phyloP scores from a whole-genome alignment of 352 stramenopile genomes.

The Phytophthora niederhauseri region DNA sequence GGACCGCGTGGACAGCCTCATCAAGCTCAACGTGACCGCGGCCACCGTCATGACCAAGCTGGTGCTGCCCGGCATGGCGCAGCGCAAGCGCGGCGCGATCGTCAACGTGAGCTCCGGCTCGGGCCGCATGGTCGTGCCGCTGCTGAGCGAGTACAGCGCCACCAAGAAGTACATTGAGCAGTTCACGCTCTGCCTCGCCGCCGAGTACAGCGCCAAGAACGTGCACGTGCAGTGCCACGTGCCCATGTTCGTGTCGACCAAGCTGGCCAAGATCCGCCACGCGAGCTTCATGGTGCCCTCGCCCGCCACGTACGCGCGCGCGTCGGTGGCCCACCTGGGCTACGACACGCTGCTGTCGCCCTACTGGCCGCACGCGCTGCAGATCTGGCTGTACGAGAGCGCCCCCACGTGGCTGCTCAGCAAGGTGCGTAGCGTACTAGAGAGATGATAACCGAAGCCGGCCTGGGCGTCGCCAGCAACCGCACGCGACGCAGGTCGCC shows the following conservation, averaged over 20 bases:
- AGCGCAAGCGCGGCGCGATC: constrained; percentile 95
- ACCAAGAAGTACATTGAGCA: constrained; percentile 99
- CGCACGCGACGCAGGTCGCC: neutral
- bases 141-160: constrained; percentile 97
- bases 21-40: constrained; percentile 89
- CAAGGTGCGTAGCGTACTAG: constrained; percentile 61
- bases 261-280: constrained; percentile 98
- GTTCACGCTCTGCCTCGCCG: constrained; percentile 96
- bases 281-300: constrained; percentile 93
- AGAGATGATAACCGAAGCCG: constrained; percentile 13
- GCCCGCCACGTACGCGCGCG: constrained; percentile 90
- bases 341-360: constrained; percentile 93
- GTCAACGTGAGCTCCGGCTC: constrained; percentile 98
- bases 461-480: neutral
- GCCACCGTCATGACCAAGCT: constrained; percentile 86
- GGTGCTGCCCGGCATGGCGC: constrained; percentile 94
- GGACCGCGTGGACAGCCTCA: constrained; percentile 92
- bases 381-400: constrained; percentile 94
- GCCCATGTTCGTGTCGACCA: constrained; percentile 99
- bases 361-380: constrained; percentile 96
- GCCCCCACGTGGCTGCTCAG: constrained; percentile 87
- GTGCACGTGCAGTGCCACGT: constrained; percentile 97
- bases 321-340: constrained; percentile 93
- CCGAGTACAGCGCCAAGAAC: constrained; percentile 95
- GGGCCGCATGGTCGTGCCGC: constrained; percentile 94